A percentile compares a stretch with the other conserved stretches of the same genome.
phyloP scores from a whole-genome alignment of 106 monocot genomes.

The Agapanthus africanus region DNA sequence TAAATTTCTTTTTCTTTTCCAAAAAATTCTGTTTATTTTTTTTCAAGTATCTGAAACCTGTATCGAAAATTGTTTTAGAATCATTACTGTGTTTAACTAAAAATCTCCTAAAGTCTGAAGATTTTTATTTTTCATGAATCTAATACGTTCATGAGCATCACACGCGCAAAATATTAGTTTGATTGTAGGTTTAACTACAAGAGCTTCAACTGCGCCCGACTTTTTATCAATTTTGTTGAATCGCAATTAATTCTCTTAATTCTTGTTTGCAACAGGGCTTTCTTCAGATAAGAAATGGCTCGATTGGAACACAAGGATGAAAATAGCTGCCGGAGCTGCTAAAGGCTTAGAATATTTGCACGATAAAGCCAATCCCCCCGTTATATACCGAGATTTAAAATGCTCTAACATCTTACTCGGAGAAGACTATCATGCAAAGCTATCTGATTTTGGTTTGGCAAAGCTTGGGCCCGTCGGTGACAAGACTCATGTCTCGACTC shows the following conservation, averaged over 20 bases:
- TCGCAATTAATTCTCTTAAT: background rate
- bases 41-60: too few species aligned
- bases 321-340: constrained; percentile 30
- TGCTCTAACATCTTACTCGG: constrained; percentile 33
- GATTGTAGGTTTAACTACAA: too few species aligned
- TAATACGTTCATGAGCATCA: too few species aligned
- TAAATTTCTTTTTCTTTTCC: too few species aligned
- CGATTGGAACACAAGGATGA: constrained; percentile 30
- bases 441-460: constrained; percentile 29
- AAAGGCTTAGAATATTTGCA: constrained; percentile 29
- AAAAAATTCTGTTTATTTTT: too few species aligned
- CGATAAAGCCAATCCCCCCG: constrained; percentile 24
- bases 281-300: constrained; percentile 18
- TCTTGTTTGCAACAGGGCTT: constrained; percentile 4
- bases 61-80: too few species aligned
- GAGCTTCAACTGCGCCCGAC: too few species aligned
- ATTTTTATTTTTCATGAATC: too few species aligned
- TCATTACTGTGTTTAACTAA: too few species aligned
- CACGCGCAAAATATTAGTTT: too few species aligned
- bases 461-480: constrained; percentile 26
- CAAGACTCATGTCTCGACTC: constrained; percentile 28
- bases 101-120: too few species aligned
- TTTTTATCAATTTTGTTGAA: background rate
- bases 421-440: constrained; percentile 23
- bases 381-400: constrained; percentile 30